Base-by-base conservation (phyloP, 2,329 filamentous ascomycete genomes). In the Ophiosphaerella narmari region DNA sequence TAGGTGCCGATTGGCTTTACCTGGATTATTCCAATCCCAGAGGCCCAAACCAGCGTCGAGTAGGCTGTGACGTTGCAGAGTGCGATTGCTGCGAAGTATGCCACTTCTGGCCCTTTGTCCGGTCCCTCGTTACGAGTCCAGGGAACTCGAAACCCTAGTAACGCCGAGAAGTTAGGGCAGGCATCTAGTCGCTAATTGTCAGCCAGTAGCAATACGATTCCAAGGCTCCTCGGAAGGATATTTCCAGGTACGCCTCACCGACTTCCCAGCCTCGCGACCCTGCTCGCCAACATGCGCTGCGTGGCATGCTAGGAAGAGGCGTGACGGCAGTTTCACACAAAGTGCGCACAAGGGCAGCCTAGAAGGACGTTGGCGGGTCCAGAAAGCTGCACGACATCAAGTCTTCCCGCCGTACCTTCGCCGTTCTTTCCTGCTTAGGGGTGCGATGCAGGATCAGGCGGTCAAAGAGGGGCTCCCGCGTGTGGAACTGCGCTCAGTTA, bases 401-500 rank as follows among this genome's bases (percentile, higher is more conserved):
- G 26, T 29, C 26, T 36, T 59, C 50, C 55, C 52, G 50, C 48
- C 40, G 50, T 54, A 48, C 48, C 54, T 48, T 65, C 60, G 60
- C 59, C 49, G 57, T 48, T 57, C 59, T 60, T 63, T 55, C 62
- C 58, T 46, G 33, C 45, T 56, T 62, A 52, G 55, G 55, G 26
- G 47, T 33, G 40, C 38, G 31, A 51, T 52, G 57, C 53, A 52
- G 52, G 44, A 48, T 37, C 32, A 42, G 35, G 43, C 36, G 38
- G 39, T 38, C 39, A 42, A 46, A 50, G 44, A 42, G 44, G 51
- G 51, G 48, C 50, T 62, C 62, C 57, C 59, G 59, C 55, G 58
- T 59, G 65, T 63, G 64, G 64, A 63, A 63, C 58, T 62, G 64
- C 66, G 64, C 64, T 67, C 66, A 67, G 62, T 66, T 62, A 63